Base-by-base conservation (phyloP, 2,329 filamentous ascomycete genomes). In the Fusarium mangiferae region DNA sequence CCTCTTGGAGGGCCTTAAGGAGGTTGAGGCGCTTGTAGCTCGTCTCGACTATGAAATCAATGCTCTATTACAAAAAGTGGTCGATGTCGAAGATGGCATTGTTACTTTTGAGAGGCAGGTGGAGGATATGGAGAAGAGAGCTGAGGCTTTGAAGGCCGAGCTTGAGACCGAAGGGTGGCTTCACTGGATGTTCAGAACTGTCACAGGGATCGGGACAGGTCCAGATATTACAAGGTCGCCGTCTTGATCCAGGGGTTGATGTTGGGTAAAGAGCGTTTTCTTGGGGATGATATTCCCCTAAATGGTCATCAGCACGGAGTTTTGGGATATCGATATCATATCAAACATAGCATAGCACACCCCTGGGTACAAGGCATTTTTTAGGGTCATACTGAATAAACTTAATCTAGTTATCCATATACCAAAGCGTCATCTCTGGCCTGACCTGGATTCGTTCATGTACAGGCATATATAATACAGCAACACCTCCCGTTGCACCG, bases 1-100 rank as follows among this genome's bases (percentile, higher is more conserved):
- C 59, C 85, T 97, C 42, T 89, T 88, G 8, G 94, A 96, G 79
- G 88, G 88, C 22, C 86, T 95, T 69, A 92, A 92, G 80, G 93
- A 96, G 72, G 87, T 98, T 20, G 95, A 97, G 80, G 89, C 92
- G 28, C 85, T 97, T 44, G 90, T 92, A 6, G 94, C 94, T 26
- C 95, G 95, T 82, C 86, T 98, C 62, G 95, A 98, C 78, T 98
- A 98, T 82, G 96, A 98, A 84, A 92, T 98, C 70, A 90, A 92
- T 68, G 90, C 91, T 22, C 85, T 98, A n/a, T 87, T 91, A 55
- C 90, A 91, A 54, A 94, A 94, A 77, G 92, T 98, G 15, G 89
- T 93, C 77, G 96, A 98, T 79, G 93, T 98, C 14, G 95, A 98
- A 79, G 93, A 94, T 70, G 93, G 93, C 2, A 90, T 97, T 1